phyloP scores from a whole-genome alignment of 2,329 filamentous ascomycete genomes.

The Seiridium unicorne region DNA sequence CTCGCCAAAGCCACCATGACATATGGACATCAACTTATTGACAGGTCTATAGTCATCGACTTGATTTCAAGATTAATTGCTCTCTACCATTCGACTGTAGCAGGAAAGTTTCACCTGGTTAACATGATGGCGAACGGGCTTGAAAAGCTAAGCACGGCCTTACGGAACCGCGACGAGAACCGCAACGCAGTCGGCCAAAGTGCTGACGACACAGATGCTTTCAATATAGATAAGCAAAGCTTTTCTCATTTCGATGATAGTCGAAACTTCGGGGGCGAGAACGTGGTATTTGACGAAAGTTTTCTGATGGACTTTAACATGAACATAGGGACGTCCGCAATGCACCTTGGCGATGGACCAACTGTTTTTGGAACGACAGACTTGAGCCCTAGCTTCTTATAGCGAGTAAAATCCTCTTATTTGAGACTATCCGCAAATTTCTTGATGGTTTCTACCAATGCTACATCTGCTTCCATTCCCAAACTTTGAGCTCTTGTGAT shows the following conservation, averaged over 20 bases:
- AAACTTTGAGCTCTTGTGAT: too few species aligned
- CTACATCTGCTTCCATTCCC: too few species aligned
- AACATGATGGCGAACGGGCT: conserved; percentile 44
- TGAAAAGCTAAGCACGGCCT: conserved; percentile 33
- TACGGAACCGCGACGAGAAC: not conserved
- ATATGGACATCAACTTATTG: conserved; percentile 35
- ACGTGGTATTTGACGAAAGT: conserved; percentile 9
- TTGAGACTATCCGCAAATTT: too few species aligned
- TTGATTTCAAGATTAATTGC: conserved; percentile 35
- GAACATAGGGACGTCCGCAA: conserved; percentile 12
- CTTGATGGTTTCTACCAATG: too few species aligned
- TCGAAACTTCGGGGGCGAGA: conserved; percentile 2
- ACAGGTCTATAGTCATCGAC: conserved; percentile 33
- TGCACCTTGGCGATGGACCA: conserved; percentile 12
- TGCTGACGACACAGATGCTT: too few species aligned
- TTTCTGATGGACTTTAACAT: conserved; percentile 13
- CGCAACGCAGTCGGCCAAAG: too few species aligned
- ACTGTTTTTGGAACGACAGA: conserved; percentile 13
- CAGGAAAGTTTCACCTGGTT: conserved; percentile 43
- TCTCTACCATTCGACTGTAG: conserved; percentile 37
- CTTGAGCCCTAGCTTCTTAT: conserved; percentile 14
- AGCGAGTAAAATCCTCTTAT: too few species aligned
- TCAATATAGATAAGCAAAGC: too few species aligned
- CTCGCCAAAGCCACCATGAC: conserved; percentile 46
- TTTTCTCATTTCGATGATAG: too few species aligned